These are phyloP conservation scores for Penicillium chermesinum DNA, from an alignment of 495 filamentous ascomycete species.

Conservation along the genomic window DNA sequence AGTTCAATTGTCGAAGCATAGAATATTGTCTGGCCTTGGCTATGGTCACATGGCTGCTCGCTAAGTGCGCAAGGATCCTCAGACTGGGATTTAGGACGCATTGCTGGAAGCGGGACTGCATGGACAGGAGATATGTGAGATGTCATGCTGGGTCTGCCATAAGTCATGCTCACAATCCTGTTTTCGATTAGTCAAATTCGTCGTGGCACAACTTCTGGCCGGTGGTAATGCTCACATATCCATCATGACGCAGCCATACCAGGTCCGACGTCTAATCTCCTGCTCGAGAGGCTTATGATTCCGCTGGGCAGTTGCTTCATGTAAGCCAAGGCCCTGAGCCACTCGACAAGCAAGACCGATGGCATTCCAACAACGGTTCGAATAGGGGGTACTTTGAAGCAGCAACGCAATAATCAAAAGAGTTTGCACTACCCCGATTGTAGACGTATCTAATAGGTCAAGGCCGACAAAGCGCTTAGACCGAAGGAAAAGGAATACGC, in stretches of 20 bases:
- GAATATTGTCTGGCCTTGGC: conserved; percentile 28
- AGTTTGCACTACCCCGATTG: conserved; percentile 42
- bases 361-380: conserved; percentile 43
- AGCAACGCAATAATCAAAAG: conserved; percentile 40
- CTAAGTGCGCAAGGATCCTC: conserved; percentile 21
- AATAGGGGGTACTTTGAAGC: conserved; percentile 43
- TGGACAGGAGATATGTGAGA: conserved; percentile 30
- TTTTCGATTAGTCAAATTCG: too few species aligned
- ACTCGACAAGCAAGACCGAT: conserved; percentile 45
- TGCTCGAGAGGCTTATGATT: conserved; percentile 29
- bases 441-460: conserved; percentile 40
- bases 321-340: conserved; percentile 44
- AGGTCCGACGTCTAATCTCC: conserved; percentile 42
- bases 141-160: conserved; percentile 43
- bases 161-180: conserved; percentile 47
- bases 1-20: conserved; percentile 39
- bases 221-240: too few species aligned
- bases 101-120: conserved; percentile 27
- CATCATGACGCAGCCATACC: conserved; percentile 46
- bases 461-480: conserved; percentile 40
- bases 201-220: too few species aligned
- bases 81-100: conserved; percentile 8
- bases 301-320: conserved; percentile 26
- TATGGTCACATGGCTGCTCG: conserved; percentile 19
- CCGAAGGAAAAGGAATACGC: conserved; percentile 43